Evolutionary conservation across 495 filamentous ascomycete species (phyloP), one percentile per base, ranked within the genome.

Genomic region (Podospora pseudopauciseta): DNA sequence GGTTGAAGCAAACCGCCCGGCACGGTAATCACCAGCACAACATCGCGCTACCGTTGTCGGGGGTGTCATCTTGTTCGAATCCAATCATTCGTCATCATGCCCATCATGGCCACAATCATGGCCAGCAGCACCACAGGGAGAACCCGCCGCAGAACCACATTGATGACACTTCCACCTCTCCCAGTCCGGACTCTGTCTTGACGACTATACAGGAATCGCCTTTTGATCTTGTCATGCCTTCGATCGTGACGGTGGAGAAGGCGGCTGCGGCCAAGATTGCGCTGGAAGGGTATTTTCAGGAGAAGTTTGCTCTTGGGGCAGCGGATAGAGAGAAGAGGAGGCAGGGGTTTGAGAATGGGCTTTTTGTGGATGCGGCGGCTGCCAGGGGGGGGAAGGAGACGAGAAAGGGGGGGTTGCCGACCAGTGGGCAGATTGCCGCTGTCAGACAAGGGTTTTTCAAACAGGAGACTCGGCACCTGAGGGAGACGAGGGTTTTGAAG

Each of bases 271-370:
- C 92, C 39, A 97, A 97, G 77, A 85, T 96, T 27, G 96, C 87
- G 70, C 85, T 98, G 27, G 94, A 98, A 73, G 92, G 88, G 3
- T 84, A 94, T 72, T 97, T 91, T 81, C 88, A 91, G 72, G 78
- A 85, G 7, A 77, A 90, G 60, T 49, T 55, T 77, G 80, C 39
- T 72, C 13, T 16, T 6, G 15, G 7, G 2, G 13, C 9, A 13
- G 81, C 64, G 68, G 80, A 89, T 68, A 88, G 94, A 2, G 86
- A 85, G 9, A 76, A 90, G 66, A 89, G 94, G 3, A 85, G 87
- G 57, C 82, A 84, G 58, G 83, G 90, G 53, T 79, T 97, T 15
- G 91, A 97, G 74, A 76, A 80, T 3, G 81, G 86, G 23, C 80
- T 97, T 23, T 23, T 23, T 23, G 23, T 23, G 23, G 23, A 23